Evolutionary conservation across 495 filamentous ascomycete genomes (phyloP).

Genomic region (Tricharina praecox): DNA sequence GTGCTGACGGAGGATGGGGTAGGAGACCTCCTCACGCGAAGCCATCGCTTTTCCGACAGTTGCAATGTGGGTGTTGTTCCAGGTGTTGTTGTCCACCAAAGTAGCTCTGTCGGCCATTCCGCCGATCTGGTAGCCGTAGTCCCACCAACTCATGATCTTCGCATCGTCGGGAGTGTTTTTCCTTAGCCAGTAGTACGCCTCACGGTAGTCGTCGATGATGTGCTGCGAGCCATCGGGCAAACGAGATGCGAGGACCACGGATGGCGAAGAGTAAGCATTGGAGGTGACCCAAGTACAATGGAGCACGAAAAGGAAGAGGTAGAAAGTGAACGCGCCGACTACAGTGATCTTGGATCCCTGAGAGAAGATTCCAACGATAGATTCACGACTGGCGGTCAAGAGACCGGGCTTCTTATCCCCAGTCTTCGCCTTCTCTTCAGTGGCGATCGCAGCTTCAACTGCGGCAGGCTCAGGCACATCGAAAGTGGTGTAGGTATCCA

Average conservation of each 20-base stretch:
- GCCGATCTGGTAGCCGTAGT: slow-evolving; percentile 99
- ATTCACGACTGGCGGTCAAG: slow-evolving; percentile 53
- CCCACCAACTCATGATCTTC: slow-evolving; percentile 99
- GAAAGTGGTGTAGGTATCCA: slow-evolving; percentile 65
- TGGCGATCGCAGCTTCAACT: slow-evolving; percentile 27
- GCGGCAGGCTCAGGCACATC: slow-evolving; percentile 36
- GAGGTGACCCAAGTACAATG: slow-evolving; percentile 99
- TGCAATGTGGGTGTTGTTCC: slow-evolving; percentile 99
- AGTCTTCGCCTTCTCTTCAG: slow-evolving; percentile 28
- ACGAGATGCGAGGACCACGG: slow-evolving; percentile 82
- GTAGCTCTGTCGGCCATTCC: slow-evolving; percentile 98
- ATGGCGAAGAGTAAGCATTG: slow-evolving; percentile 95
- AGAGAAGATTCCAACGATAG: slow-evolving; percentile 70
- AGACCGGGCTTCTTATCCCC: slow-evolving; percentile 35
- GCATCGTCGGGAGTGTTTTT: slow-evolving; percentile 89
- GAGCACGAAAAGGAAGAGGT: slow-evolving; percentile 81
- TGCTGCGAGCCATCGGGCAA: slow-evolving; percentile 90
- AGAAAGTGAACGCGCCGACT: slow-evolving; percentile 51
- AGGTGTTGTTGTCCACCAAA: slow-evolving; percentile 98
- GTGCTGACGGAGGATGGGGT: slow-evolving; percentile 93
- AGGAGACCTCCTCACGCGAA: slow-evolving; percentile 91
- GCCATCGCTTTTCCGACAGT: slow-evolving; percentile 99
- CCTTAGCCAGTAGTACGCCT: slow-evolving; percentile 98
- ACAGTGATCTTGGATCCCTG: slow-evolving; percentile 60
- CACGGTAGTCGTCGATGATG: slow-evolving; percentile 98